Evolutionary conservation across 768 basidiomycete species (phyloP), one percentile per base, ranked within the genome.

Genomic region (Agaricus sinodeliciosus): DNA sequence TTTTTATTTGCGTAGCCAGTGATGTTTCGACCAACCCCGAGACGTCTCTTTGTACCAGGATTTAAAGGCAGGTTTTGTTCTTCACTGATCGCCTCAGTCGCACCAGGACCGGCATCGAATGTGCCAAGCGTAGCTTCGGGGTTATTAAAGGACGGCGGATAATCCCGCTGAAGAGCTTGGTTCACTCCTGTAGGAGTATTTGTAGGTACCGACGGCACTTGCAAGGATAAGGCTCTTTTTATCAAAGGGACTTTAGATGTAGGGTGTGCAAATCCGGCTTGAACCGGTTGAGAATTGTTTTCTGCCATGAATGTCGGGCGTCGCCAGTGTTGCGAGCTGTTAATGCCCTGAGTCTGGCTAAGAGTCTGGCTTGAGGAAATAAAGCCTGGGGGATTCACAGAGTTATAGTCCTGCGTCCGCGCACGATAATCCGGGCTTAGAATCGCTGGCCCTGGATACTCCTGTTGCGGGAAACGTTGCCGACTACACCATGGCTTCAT

Each of bases 1-100:
- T 82, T 85, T 66, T 85, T 87, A 64, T 85, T 87, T 19, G 78
- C 59, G 61, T 85, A 85, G 3, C 79, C 78, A 22, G 57, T 65
- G 6, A 64, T 65, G 3, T 65, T 63, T 58, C 78, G 70, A 15
- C 81, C 81, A 82, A 85, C 84, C 0, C 85, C 85, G 48, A 85
- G 67, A 41, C 82, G 72, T 54, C 82, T 72, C 59, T 84, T 85
- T 15, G 63, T 64, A 27, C 74, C 75, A 25, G 27, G 27, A 40
- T 19, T n/a, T 19, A 28, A 48, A 22, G 25, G 16, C 16, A 39
- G 25, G 26, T 54, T 57, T 45, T 11, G 43, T 53, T 19, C 54
- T 41, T n/a, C 48, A 42, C 22, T 22, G 22, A 48, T 27, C 8
- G 12, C 25, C 36, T 53, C 58, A 53, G 59, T 25, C 9, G 27